Conservation (phyloP, 2,329 filamentous ascomycete species). For the Fusarium succisae region DNA sequence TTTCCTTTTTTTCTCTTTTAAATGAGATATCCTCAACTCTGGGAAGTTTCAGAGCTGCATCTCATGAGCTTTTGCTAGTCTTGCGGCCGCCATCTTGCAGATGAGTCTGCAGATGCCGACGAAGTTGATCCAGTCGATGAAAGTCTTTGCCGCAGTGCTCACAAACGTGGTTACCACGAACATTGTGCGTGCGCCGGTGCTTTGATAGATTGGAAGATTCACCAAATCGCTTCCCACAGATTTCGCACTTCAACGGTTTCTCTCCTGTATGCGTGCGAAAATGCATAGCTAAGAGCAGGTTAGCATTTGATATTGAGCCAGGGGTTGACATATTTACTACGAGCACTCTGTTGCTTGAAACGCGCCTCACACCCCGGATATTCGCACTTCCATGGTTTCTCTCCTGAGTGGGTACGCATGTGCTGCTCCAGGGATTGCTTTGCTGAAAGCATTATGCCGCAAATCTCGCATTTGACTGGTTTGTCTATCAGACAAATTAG, state of each 20-base stretch:
- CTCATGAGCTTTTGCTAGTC: conserved; percentile 27
- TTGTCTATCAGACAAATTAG: conserved; percentile 57
- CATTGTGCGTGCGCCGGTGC: conserved; percentile 69
- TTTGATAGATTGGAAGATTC: conserved; percentile 75
- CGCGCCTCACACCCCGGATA: conserved; percentile 61
- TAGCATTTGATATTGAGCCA: conserved; percentile 9
- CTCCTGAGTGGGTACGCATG: conserved; percentile 71
- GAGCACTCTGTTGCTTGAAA: conserved; percentile 74
- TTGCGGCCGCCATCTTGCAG: conserved; percentile 35
- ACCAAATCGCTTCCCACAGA: conserved; percentile 68
- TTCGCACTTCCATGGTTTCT: conserved; percentile 69
- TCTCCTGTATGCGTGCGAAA: conserved; percentile 71
- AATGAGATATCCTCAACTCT: neutral
- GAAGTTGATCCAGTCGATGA: conserved; percentile 67
- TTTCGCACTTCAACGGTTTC: conserved; percentile 68
- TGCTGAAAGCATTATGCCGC: conserved; percentile 68
- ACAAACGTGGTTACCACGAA: conserved; percentile 62
- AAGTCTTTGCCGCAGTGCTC: conserved; percentile 66
- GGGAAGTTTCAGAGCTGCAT: neutral
- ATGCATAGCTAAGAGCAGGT: conserved; percentile 66
- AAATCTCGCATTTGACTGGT: conserved; percentile 65
- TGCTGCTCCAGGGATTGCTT: conserved; percentile 75
- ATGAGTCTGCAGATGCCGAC: conserved; percentile 59
- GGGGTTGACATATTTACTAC: conserved; percentile 59
- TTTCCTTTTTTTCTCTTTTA: neutral